A percentile compares a stretch with the other conserved stretches of the same genome.
These are phyloP conservation scores for Tulasnella sp. DNA, from an alignment of 768 basidiomycete genomes.

Conservation along the genomic window DNA sequence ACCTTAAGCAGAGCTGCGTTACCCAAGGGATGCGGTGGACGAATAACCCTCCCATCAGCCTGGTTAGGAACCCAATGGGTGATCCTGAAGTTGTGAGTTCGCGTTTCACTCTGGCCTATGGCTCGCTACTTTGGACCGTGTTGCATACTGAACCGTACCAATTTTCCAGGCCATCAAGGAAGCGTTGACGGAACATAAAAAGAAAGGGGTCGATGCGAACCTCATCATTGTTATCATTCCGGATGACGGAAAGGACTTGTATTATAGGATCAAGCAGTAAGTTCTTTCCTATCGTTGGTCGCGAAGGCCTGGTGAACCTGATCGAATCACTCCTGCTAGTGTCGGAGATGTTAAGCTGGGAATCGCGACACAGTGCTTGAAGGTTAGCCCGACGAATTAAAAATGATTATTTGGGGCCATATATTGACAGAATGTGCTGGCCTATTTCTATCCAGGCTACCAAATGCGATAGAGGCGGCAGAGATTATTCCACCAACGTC, in stretches of 20 bases:
- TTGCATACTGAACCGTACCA: background rate
- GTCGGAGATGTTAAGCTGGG: slow-evolving; percentile 76
- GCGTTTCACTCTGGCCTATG: background rate
- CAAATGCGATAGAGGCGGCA: slow-evolving; percentile 47
- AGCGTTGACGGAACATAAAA: slow-evolving; percentile 9
- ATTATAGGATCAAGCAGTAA: slow-evolving; percentile 6
- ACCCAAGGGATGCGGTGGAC: background rate
- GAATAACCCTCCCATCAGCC: slow-evolving; percentile 14
- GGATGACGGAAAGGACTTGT: background rate
- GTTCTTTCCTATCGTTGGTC: background rate
- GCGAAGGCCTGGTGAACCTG: background rate
- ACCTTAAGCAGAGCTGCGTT: background rate
- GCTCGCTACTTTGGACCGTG: background rate
- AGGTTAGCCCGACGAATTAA: slow-evolving; percentile 39
- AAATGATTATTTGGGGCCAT: too few species aligned
- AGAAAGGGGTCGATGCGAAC: background rate
- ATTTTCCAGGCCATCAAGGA: background rate
- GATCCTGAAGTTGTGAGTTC: background rate
- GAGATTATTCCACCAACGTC: slow-evolving; percentile 78
- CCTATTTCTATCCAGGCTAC: background rate
- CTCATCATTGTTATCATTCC: background rate
- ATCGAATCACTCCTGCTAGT: slow-evolving; percentile 45
- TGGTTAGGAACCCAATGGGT: background rate
- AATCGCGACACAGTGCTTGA: slow-evolving; percentile 79
- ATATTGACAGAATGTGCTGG: too few species aligned